A percentile compares a stretch with the other conserved stretches of the same genome.
Evolutionary conservation across 495 filamentous ascomycete species (phyloP).

Genomic region (Stereocaulon alpinum): DNA sequence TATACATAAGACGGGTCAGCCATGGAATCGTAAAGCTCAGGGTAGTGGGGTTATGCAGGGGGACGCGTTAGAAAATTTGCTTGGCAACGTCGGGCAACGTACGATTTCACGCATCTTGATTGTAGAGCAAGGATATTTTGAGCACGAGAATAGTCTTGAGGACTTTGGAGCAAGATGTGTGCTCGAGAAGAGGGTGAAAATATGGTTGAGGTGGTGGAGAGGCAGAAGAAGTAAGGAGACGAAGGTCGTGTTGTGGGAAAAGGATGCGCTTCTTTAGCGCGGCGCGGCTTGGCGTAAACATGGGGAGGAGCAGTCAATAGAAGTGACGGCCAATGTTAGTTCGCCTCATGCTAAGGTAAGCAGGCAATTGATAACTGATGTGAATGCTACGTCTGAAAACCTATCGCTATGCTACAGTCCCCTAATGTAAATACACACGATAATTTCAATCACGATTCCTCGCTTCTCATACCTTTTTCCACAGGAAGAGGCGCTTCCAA

Average conservation of each 20-base stretch:
- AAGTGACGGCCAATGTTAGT: background rate
- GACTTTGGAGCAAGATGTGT: background rate
- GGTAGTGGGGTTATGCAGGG: slow-evolving; percentile 23
- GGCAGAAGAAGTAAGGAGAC: background rate
- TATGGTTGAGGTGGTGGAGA: slow-evolving; percentile 2
- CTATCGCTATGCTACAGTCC: background rate
- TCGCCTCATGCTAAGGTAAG: background rate
- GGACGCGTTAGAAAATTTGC: slow-evolving; percentile 24
- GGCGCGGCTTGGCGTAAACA: slow-evolving; percentile 20
- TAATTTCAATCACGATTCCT: background rate
- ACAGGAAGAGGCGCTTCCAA: slow-evolving; percentile 13
- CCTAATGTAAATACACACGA: too few relatives aligned
- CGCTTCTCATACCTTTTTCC: slow-evolving; percentile 21
- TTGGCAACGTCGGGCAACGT: slow-evolving; percentile 34
- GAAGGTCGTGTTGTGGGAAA: slow-evolving; percentile 18
- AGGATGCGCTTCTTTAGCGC: slow-evolving; percentile 13
- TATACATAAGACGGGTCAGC: slow-evolving; percentile 29
- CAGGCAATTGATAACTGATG: too few relatives aligned
- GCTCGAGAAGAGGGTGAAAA: background rate
- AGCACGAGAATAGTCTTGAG: background rate
- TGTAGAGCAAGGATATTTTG: slow-evolving; percentile 8
- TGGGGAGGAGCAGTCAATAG: background rate
- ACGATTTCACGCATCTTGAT: slow-evolving; percentile 90
- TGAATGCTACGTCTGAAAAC: background rate
- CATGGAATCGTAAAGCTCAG: slow-evolving; percentile 23